phyloP scores from a whole-genome alignment of 2,329 filamentous ascomycete genomes.

The Myrmaecium sp. region DNA sequence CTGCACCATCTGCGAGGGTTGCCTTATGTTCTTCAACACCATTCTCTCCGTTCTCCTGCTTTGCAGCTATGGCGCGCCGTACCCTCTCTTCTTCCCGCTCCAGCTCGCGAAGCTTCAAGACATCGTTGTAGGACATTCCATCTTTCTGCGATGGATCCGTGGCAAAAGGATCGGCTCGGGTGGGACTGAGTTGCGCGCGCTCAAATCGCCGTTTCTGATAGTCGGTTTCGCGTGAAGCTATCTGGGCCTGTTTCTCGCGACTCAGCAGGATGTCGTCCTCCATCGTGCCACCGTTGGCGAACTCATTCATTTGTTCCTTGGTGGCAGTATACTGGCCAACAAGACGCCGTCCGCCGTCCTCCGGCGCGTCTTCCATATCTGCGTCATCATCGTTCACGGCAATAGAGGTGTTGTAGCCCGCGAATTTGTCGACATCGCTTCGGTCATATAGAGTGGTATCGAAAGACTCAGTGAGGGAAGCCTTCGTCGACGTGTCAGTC shows the following conservation, averaged over 20 bases:
- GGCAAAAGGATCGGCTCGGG: constrained; percentile 71
- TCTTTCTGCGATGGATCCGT: constrained; percentile 53
- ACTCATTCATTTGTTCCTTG: constrained; percentile 82
- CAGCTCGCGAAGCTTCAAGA: constrained; percentile 80
- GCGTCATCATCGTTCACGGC: constrained; percentile 64
- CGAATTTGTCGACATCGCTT: constrained; percentile 61
- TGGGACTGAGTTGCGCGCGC: constrained; percentile 62
- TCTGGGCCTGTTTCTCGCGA: constrained; percentile 77
- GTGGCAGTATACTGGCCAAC: constrained; percentile 95
- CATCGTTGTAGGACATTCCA: constrained; percentile 69
- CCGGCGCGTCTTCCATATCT: constrained; percentile 58
- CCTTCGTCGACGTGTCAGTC: constrained; percentile 71
- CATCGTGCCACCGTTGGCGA: constrained; percentile 74
- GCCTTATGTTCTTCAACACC: constrained; percentile 50
- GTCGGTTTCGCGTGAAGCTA: constrained; percentile 84
- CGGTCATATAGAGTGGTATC: constrained; percentile 78
- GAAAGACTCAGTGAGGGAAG: constrained; percentile 75
- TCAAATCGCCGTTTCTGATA: constrained; percentile 94
- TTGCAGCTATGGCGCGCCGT: constrained; percentile 60
- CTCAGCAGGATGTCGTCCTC: constrained; percentile 81
- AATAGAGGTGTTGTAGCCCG: constrained; percentile 82
- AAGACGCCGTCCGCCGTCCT: constrained; percentile 50
- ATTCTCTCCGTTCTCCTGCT: constrained; percentile 43
- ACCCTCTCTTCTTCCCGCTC: constrained; percentile 90
- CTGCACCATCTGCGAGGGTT: constrained; percentile 50